Base-by-base conservation (phyloP, 108 stramenopile genomes). In the Ochromonas danica region DNA sequence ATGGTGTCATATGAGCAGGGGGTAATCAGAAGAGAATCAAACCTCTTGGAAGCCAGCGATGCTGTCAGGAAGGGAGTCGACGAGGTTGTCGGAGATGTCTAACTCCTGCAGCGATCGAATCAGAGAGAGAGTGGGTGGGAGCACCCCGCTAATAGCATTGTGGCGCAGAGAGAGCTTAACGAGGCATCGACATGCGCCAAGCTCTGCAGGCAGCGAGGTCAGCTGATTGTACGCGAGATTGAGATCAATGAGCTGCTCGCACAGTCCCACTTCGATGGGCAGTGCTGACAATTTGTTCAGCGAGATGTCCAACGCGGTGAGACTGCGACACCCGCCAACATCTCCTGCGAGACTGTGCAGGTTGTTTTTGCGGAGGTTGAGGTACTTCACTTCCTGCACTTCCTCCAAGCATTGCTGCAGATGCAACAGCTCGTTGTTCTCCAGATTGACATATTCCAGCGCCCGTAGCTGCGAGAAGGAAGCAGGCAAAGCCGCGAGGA, bases 341-440 rank as follows among this genome's bases (percentile, higher is more conserved):
- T 70, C 33, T 30, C 61, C 71, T 0, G 85, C 83, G 31, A 86
- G 57, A 33, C 39, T 14, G 25, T 40, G 61, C 67, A 86, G 71
- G 39, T n/a, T 39, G 79, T 87, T 85, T 38, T 51, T 40, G 14
- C 63, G 43, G 42, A 85, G 28, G 30, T 85, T 78, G 25, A 87
- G 71, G 31, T 83, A 35, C 0, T 42, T 63, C 0, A 87, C 3
- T 30, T 40, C 33, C 10, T 77, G 40, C n/a, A 87, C 65, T 33
- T 72, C 41, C 25, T 78, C 62, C 1, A 87, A 38, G 25, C 79
- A 70, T 41, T 81, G 79, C 0, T 71, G 80, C 0, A 79, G 40
- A 0, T 71, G 40, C 35, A 61, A 40, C 67, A 81, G 79, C 62
- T 22, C n/a, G 35, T 86, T 86, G 42, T 43, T 51, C 39, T 39